These are phyloP conservation scores for Leishmania arabica DNA, from an alignment of 208 protist genomes.

Conservation along the genomic window DNA sequence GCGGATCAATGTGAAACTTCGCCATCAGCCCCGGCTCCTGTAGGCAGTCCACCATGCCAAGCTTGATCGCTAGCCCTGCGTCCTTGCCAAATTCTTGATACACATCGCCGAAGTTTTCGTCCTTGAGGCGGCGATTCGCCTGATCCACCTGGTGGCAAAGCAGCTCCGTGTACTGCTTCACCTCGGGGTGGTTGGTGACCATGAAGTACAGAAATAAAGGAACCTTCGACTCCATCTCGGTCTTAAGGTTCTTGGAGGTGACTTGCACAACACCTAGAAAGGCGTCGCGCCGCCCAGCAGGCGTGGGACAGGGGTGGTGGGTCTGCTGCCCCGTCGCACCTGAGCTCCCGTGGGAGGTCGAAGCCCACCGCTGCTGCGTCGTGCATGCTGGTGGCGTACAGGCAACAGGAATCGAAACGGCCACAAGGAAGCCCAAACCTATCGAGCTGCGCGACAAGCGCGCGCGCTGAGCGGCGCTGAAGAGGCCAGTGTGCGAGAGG, in stretches of 20 bases:
- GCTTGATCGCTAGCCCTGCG: slow-evolving; percentile 79
- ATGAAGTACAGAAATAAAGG: slow-evolving; percentile 87
- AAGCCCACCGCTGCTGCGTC: slow-evolving; percentile 8
- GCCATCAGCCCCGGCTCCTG: slow-evolving; percentile 62
- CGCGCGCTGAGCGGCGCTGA: not conserved
- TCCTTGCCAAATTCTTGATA: slow-evolving; percentile 86
- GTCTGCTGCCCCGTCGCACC: not conserved
- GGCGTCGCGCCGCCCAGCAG: not conserved
- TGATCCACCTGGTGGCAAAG: slow-evolving; percentile 73
- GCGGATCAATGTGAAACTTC: slow-evolving; percentile 72
- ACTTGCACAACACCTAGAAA: slow-evolving; percentile 69
- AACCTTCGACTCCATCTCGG: slow-evolving; percentile 74
- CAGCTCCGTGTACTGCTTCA: slow-evolving; percentile 64
- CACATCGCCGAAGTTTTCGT: slow-evolving; percentile 44
- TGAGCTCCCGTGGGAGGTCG: not conserved
- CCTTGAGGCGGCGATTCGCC: slow-evolving; percentile 56
- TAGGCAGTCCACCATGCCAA: slow-evolving; percentile 80
- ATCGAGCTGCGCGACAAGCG: not conserved
- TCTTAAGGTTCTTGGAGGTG: slow-evolving; percentile 66
- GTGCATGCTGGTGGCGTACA: not conserved
- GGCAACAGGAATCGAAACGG: not conserved
- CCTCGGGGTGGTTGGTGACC: slow-evolving; percentile 72
- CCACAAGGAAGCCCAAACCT: not conserved
- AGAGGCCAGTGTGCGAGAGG: not conserved
- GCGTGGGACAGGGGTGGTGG: not conserved